Percentiles rank a stretch among this genome's conserved stretches.
Evolutionary conservation across 1,284 basidiomycete species (phyloP).

Genomic region (Cystobasidium pallidum): DNA sequence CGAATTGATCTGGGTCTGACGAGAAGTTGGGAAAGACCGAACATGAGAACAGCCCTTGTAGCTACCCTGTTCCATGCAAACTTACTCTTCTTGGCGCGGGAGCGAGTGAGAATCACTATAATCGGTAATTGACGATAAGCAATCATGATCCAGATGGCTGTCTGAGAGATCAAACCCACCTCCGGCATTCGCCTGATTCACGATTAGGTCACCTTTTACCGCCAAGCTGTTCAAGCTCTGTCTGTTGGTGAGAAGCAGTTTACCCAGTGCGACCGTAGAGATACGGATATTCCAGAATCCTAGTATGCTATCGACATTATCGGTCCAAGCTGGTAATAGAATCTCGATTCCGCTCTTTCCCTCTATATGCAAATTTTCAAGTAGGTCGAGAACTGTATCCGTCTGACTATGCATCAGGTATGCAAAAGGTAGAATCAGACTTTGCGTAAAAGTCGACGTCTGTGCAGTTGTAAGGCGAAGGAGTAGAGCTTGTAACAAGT

Average conservation of each 20-base stretch:
- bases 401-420: constrained; percentile 85
- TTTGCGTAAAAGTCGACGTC: constrained; percentile 86
- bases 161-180: too few relatives aligned
- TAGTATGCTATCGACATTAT: constrained; percentile 89
- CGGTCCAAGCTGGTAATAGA: constrained; percentile 85
- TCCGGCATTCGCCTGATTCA: constrained; percentile 71
- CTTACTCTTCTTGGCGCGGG: constrained; percentile 78
- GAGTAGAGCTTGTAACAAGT: constrained; percentile 81
- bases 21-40: background rate
- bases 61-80: too few relatives aligned
- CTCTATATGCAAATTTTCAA: constrained; percentile 65
- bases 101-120: constrained; percentile 91
- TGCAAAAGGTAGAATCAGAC: constrained; percentile 86
- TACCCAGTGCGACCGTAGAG: constrained; percentile 78
- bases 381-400: constrained; percentile 72
- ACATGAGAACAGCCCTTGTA: too few relatives aligned
- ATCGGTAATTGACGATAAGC: constrained; percentile 18
- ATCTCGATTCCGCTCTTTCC: constrained; percentile 70
- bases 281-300: constrained; percentile 89
- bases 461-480: constrained; percentile 76
- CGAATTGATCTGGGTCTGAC: constrained; percentile 80
- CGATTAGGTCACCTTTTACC: constrained; percentile 91
- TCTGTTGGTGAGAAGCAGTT: constrained; percentile 71
- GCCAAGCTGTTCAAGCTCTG: constrained; percentile 67
- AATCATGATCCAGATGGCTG: too few relatives aligned